These are phyloP conservation scores for Annona cherimola DNA, from an alignment of 164 flowering plant genomes.

Conservation along the genomic window DNA sequence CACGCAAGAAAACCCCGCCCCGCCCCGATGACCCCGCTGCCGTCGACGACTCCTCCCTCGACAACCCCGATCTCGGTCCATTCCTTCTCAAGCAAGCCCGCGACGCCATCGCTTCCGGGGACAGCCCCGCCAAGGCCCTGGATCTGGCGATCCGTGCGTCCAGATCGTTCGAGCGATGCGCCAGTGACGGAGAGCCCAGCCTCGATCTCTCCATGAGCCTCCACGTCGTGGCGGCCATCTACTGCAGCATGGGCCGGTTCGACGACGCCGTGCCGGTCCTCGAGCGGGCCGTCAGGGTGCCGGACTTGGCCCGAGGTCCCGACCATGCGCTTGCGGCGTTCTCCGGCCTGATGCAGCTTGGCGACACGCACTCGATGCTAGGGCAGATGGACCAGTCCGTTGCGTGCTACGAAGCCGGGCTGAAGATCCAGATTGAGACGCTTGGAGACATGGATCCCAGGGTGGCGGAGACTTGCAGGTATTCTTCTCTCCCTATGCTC, in stretches of 20 bases:
- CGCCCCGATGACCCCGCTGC: conserved; percentile 13
- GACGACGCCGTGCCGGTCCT: conserved; percentile 94
- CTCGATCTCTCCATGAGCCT: conserved; percentile 89
- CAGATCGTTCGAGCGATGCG: conserved; percentile 78
- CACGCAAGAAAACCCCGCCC: conserved; percentile 47
- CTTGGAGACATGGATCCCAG: conserved; percentile 90
- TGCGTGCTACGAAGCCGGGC: conserved; percentile 63
- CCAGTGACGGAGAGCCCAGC: conserved; percentile 66
- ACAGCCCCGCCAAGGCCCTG: conserved; percentile 74
- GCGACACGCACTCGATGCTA: conserved; percentile 92
- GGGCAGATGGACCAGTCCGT: conserved; percentile 81
- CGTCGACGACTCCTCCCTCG: conserved; percentile 64
- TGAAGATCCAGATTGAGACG: conserved; percentile 79
- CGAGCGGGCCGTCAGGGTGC: conserved; percentile 79
- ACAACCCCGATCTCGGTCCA: conserved; percentile 98
- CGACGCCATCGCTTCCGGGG: conserved; percentile 87
- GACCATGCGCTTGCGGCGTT: conserved; percentile 93
- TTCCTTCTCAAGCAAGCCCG: conserved; percentile 85
- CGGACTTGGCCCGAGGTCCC: conserved; percentile 55
- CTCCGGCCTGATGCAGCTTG: conserved; percentile 94
- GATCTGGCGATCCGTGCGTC: conserved; percentile 89
- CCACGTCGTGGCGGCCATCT: conserved; percentile 92
- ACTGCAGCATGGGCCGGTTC: conserved; percentile 84
- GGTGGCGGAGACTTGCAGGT: conserved; percentile 99
- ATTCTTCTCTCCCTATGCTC: background rate